Evolutionary conservation across 1,284 basidiomycete genomes (phyloP), one percentile per base, ranked within the genome.

Genomic region (Leccinum griseonigrum): DNA sequence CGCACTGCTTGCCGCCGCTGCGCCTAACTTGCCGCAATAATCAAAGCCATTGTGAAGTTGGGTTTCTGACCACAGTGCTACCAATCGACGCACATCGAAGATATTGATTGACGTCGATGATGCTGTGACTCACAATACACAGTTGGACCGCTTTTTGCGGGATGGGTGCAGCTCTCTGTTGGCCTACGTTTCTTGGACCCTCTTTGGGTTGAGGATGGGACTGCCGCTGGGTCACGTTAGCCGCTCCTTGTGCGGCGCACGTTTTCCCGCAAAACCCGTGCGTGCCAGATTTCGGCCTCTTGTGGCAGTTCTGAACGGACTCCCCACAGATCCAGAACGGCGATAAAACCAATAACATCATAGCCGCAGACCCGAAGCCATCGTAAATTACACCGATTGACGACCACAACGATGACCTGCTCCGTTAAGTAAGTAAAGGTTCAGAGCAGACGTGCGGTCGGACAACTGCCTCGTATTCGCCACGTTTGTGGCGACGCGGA

Each of bases 181-280:
- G 54, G 26, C 62, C 57, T n/a, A 53, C 14, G 46, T 59, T 69
- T 55, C 59, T 58, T 63, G 61, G 56, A 31, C 36, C 60, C 38
- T 52, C 54, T 56, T 60, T 73, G 11, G 46, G 46, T 36, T 68
- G 59, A 4, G 59, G 22, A 13, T 67, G 68, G 28, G 63, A 31
- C 28, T 59, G 67, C 31, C 22, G 22, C 55, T 72, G 18, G 55
- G 28, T n/a, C 34, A 53, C 22, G 58, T 61, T 62, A 26, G 63
- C 54, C 5, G 64, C 64, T 36, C 80, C 84, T 68, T 83, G 79
- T 34, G 73, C 70, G 10, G 84, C 84, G 68, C 85, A 87, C 26
- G 81, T 85, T 75, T 83, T 85, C 38, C 84, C 82, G 66, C 85
- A 87, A 65, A 81, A 87, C 13, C 76, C 74, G 70, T 83, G 79